These are phyloP conservation scores for Mollisiaceae sp. DNA, from an alignment of 2,329 filamentous ascomycete genomes.

Conservation along the genomic window DNA sequence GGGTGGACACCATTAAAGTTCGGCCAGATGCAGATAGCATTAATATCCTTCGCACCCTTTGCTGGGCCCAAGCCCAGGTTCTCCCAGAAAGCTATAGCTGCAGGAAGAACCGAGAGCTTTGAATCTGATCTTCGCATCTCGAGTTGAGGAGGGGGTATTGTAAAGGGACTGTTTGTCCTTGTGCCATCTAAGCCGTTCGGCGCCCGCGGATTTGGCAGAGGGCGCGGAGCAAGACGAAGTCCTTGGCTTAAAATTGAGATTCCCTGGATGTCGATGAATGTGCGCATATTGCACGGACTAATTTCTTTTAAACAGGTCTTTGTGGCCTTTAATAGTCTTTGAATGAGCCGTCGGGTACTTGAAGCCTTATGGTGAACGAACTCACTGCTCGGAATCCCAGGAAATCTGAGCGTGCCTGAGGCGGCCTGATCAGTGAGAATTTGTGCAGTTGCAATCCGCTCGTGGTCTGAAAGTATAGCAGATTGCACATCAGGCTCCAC, in stretches of 20 bases:
- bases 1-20: conserved; percentile 65
- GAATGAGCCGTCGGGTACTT: conserved; percentile 42
- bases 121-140: conserved; percentile 73
- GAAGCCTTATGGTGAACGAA: conserved; percentile 22
- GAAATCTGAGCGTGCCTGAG: conserved; percentile 51
- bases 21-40: conserved; percentile 73
- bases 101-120: conserved; percentile 74
- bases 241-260: conserved; percentile 58
- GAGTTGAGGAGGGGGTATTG: conserved; percentile 71
- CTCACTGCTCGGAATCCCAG: conserved; percentile 21
- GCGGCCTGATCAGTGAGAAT: conserved; percentile 74
- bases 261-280: conserved; percentile 62
- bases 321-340: conserved; percentile 53
- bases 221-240: conserved; percentile 49
- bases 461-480: conserved; percentile 53
- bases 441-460: conserved; percentile 70
- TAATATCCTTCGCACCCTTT: conserved; percentile 73
- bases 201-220: conserved; percentile 35
- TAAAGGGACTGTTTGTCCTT: conserved; percentile 60
- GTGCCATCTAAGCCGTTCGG: conserved; percentile 34
- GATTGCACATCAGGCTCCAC: conserved; percentile 53
- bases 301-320: conserved; percentile 51
- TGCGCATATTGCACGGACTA: conserved; percentile 50
- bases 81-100: conserved; percentile 82
- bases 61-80: conserved; percentile 75